Percentiles rank a stretch among this genome's conserved stretches.
These are phyloP conservation scores for Trichocladium uniseriatum DNA, from an alignment of 495 filamentous ascomycete genomes.

Conservation along the genomic window DNA sequence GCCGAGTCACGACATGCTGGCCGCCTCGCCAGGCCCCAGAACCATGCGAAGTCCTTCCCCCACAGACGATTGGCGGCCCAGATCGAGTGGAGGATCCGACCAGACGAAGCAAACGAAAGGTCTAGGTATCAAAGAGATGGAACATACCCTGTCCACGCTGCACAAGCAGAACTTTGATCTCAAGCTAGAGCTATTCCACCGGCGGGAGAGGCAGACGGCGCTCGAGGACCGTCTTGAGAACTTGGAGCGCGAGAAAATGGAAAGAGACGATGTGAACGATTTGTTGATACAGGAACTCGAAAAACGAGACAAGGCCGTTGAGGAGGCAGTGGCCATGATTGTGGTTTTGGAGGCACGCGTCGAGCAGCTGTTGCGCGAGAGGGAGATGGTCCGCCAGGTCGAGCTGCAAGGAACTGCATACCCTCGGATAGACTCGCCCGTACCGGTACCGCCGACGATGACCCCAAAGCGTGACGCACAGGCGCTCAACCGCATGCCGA, in stretches of 20 bases:
- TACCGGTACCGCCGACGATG: slow-evolving; percentile 11
- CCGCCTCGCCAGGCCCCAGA: slow-evolving; percentile 15
- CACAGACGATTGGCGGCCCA: slow-evolving; percentile 26
- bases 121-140: slow-evolving; percentile 40
- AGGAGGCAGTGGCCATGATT: slow-evolving; percentile 76
- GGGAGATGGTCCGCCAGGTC: slow-evolving; percentile 33
- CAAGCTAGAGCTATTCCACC: slow-evolving; percentile 74
- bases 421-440: slow-evolving; percentile 11
- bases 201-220: slow-evolving; percentile 45
- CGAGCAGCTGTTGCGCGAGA: slow-evolving; percentile 42
- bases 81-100: slow-evolving; percentile 25
- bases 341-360: slow-evolving; percentile 61
- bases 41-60: slow-evolving; percentile 28
- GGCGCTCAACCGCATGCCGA: slow-evolving; percentile 47
- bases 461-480: slow-evolving; percentile 12
- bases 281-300: slow-evolving; percentile 59
- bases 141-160: slow-evolving; percentile 47
- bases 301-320: slow-evolving; percentile 65
- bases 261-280: slow-evolving; percentile 54
- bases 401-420: slow-evolving; percentile 27
- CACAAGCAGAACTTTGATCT: slow-evolving; percentile 87
- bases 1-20: slow-evolving; percentile 27
- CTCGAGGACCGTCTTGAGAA: slow-evolving; percentile 55
- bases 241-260: slow-evolving; percentile 44
- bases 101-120: slow-evolving; percentile 29